A percentile compares a stretch with the other conserved stretches of the same genome.
Conservation (phyloP, 164 flowering plant species). For the Magnolia sinica region DNA sequence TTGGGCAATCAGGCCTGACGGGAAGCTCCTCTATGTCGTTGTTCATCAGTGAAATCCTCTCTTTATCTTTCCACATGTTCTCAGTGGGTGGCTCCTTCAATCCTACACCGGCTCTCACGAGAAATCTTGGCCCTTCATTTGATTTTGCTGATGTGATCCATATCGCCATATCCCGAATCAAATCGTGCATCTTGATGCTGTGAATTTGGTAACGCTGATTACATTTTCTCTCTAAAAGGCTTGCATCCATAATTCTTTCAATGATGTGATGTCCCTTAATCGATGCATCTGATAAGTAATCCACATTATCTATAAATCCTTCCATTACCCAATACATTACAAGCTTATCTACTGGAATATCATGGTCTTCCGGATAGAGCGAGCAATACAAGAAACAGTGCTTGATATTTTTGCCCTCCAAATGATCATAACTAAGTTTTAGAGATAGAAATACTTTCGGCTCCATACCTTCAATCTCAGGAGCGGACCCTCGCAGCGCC, state of each 20-base stretch:
- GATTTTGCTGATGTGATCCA: constrained; percentile 2
- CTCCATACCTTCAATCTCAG: constrained; percentile 8
- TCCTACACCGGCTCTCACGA: neutral
- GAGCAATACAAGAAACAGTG: constrained; percentile 6
- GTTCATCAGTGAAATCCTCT: neutral
- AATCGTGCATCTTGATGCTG: constrained; percentile 4
- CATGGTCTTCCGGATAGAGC: constrained; percentile 3
- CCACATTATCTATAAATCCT: neutral
- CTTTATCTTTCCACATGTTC: neutral
- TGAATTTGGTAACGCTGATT: no score
- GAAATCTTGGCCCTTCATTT: neutral
- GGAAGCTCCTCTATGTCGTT: neutral
- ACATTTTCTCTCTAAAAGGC: constrained; percentile 1
- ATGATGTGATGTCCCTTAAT: neutral
- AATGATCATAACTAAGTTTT: constrained; percentile 7
- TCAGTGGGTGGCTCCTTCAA: neutral
- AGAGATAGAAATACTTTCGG: neutral
- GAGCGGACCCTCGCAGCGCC: neutral
- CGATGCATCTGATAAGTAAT: neutral
- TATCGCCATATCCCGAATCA: constrained; percentile 1
- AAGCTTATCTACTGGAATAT: neutral
- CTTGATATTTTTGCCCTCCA: neutral
- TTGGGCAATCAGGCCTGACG: neutral
- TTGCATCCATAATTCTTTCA: constrained; percentile 2
- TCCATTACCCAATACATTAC: constrained; percentile 3